Base-by-base conservation (phyloP, 2,329 filamentous ascomycete species). In the Fusarium miscanthi region DNA sequence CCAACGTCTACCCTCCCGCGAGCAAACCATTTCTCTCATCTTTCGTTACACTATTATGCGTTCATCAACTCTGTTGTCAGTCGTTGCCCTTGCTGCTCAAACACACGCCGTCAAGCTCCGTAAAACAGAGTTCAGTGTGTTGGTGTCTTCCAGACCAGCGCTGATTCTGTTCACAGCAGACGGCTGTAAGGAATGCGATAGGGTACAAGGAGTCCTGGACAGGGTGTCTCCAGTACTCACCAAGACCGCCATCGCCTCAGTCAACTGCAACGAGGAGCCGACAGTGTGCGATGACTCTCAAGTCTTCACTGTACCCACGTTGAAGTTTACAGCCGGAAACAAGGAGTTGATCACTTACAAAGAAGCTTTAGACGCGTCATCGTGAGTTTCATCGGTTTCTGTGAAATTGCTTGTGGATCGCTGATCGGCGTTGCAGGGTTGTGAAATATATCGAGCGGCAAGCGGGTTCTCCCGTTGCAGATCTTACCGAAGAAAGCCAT, bases 151-250 rank as follows among this genome's bases (percentile, higher is more conserved):
- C 10, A 41, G 53, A 6, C 42, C 45, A 23, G 38, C 59, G 9
- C 54, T 63, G 2, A 25, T 63, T 3, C 9, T 63, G 16, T 63
- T 63, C 0, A 48, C 37, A 8, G 57, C 61, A 4, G 45, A 63
- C 16, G 60, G 60, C 4, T 63, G 60, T 17, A 63, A 63, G 6
- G 60, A 51, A 6, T 63, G 60, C 14, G 43, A 51, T 49, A 11
- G 31, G 5, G 38, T 27, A 5, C 56, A 63, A 43, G 25, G 4
- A 16, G 21, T 63, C 1, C 30, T 63, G 16, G 45, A 63, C 11
- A 17, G 14, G 6, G 37, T 27, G 2, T 25, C 60, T 10, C 25
- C 60, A 3, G 60, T 16, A 3, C 43, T 63, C 2, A 37, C 30
- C 16, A 16, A 63, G 7, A 63, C 60, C 1, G 56, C 60, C 6